These are phyloP conservation scores for Lojkania enalia DNA, from an alignment of 2,329 filamentous ascomycete genomes.

Conservation along the genomic window DNA sequence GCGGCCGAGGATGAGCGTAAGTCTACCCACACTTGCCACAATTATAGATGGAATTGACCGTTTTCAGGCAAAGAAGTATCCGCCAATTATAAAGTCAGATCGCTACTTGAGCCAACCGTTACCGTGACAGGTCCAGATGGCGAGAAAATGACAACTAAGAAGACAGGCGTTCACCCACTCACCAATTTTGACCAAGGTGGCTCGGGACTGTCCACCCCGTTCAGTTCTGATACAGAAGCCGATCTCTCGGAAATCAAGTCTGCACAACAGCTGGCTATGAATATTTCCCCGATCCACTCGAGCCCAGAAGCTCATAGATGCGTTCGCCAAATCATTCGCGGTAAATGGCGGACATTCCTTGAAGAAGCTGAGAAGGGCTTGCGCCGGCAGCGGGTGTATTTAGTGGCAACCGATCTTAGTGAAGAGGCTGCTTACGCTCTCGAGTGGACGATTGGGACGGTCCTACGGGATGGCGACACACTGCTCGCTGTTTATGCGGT, in stretches of 20 bases:
- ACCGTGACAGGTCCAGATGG: conserved; percentile 66
- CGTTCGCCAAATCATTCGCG: conserved; percentile 86
- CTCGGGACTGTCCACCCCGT: conserved; percentile 61
- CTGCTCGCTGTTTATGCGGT: conserved; percentile 91
- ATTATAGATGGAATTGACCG: conserved; percentile 10
- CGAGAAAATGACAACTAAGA: conserved; percentile 58
- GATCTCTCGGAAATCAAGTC: conserved; percentile 83
- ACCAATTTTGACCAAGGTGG: conserved; percentile 79
- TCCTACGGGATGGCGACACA: conserved; percentile 91
- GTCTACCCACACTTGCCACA: conserved; percentile 31
- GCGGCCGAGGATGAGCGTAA: conserved; percentile 79
- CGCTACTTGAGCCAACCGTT: conserved; percentile 69
- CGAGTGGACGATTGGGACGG: conserved; percentile 96
- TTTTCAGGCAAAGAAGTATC: conserved; percentile 55
- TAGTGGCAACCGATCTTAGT: conserved; percentile 94
- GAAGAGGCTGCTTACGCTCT: conserved; percentile 93
- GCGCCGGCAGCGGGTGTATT: conserved; percentile 80
- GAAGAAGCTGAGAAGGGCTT: conserved; percentile 78
- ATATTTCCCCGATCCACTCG: conserved; percentile 77
- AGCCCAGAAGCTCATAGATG: conserved; percentile 77
- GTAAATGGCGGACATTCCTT: conserved; percentile 77
- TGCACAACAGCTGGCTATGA: conserved; percentile 81
- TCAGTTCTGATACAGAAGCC: conserved; percentile 84
- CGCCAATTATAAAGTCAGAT: conserved; percentile 63
- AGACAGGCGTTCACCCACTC: conserved; percentile 71